Evolutionary conservation across 345 rosid genomes (phyloP), one percentile per base, ranked within the genome.

Genomic region (Atalantia buxifolia): DNA sequence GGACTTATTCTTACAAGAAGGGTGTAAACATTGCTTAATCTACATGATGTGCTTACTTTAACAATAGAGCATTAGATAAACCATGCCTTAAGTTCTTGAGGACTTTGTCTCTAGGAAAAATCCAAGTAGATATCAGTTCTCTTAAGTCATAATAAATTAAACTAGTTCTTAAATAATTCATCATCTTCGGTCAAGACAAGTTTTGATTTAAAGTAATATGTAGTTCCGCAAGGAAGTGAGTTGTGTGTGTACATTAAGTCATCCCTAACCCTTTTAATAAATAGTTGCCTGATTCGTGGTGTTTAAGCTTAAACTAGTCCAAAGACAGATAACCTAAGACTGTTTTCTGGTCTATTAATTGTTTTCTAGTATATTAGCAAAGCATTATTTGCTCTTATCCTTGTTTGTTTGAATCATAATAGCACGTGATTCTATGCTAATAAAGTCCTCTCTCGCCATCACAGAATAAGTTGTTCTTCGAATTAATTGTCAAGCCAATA

Each of bases 111-210:
- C 56, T 28, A 48, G 48, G 64, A 72, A 69, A 77, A 64, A n/a
- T 75, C 82, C 83, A 75, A 79, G 72, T 10, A 68, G 77, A 69
- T 64, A 9, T 50, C 63, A 76, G 24, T 64, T 21, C 7, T 31
- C 28, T 68, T 78, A 69, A 64, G 48, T 14, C 33, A 38, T 67
- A 76, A 64, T 25, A 73, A 60, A 25, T 28, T 55, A 72, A n/a
- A 13, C 14, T 57, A 67, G 64, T 53, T 50, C 22, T 53, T 53
- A 10, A 68, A 35, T 66, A 60, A 65, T 30, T 59, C 56, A 69
- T 73, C 45, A 57, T 78, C 69, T 62, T 16, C 73, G 35, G 77
- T 76, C 84, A 78, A 78, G 78, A 62, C 84, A 82, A 80, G 62
- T 80, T 76, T 55, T 74, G 28, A 77, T 66, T 70, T 59, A 70